Base-by-base conservation (phyloP, 805 yeast species). In the Dipodascus geniculatus region DNA sequence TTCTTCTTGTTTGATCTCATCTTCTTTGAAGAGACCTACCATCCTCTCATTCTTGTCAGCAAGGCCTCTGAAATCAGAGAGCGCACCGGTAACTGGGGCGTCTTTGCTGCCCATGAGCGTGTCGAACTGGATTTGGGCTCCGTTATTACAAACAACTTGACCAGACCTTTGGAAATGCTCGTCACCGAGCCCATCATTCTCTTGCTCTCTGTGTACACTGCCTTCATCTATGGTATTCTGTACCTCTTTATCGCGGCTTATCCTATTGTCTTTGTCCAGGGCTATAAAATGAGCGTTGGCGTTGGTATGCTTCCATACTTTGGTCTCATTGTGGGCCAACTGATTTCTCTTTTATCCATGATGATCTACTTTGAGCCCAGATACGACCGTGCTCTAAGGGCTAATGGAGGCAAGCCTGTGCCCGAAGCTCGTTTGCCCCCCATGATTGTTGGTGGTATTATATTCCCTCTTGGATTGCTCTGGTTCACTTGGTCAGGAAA, bases 401-500 rank as follows among this genome's bases (percentile, higher is more conserved):
- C 65, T n/a, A 80, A 81, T 63, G 77, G 76, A 42, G 82, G 82
- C 50, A 73, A 70, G 57, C 79, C 81, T 2, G 77, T 82, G 19
- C 95, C 96, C 0, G 96, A 89, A 68, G 84, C 82, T 35, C 80
- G 96, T 68, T 72, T 89, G 54, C 80, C 82, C 17, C 81, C 90
- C 33, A 79, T 88, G 84, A 77, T 87, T 69, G 68, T 76, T 48
- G 90, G 95, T 31, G 81, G 83, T 22, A 58, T 86, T 53, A 64
- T 76, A 6, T 87, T 89, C 72, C 84, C 95, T 24, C 72, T 80
- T 52, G 96, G 96, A 52, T 71, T 88, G 57, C 74, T 88, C 62
- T 85, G 96, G 96, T 74, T 89, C 66, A 79, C 86, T 54, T 89
- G 96, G 96, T 73, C 91, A 8, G 96, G 96, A 64, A 77, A 79